Evolutionary conservation across 2,329 filamentous ascomycete genomes (phyloP), one percentile per base, ranked within the genome.

Genomic region (Kalmusia sp.): DNA sequence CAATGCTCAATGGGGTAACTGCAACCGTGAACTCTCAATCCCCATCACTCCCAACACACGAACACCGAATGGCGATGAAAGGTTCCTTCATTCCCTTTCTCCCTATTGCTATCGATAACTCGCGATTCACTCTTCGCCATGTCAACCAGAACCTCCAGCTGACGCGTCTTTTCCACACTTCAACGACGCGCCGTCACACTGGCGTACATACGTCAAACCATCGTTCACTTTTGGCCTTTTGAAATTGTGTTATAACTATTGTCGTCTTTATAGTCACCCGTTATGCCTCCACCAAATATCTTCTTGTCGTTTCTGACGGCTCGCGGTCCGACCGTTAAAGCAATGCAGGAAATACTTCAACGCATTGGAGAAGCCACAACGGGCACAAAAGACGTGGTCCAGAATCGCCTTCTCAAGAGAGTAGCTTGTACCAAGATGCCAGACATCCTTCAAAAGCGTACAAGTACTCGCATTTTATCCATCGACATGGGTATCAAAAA

Each of bases 401-500:
- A 78, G 9, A 62, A 75, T n/a, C 80, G 83, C 0, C 75, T 91
- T 15, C 63, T 75, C 25, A 65, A 74, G 48, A 75, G 77, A 45
- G 63, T 78, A 1, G 19, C 31, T 3, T 44, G 28, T 11, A 35
- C 57, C 5, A 48, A 48, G 6, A 49, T 62, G 7, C 46, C 35
- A 28, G n/a, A 9, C 7, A 12, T 2, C 31, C 35, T 21, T 25
- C 27, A 35, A 49, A 41, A 51, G 53, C 4, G 34, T 27, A 17
- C 33, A 27, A 33, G 9, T n/a, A 17, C 78, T 61, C 80, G 87
- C 37, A 80, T 95, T 21, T 72, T 95, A 28, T 93, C 90, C 68
- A 88, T 96, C 57, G 91, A 96, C 71, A 89, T 95, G 85, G 91
- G 91, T 3, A 89, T 96, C 60, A 86, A 85, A 37, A 96, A 96